phyloP scores from a whole-genome alignment of 2,329 filamentous ascomycete genomes.

The Trichoderma atrobrunneum region DNA sequence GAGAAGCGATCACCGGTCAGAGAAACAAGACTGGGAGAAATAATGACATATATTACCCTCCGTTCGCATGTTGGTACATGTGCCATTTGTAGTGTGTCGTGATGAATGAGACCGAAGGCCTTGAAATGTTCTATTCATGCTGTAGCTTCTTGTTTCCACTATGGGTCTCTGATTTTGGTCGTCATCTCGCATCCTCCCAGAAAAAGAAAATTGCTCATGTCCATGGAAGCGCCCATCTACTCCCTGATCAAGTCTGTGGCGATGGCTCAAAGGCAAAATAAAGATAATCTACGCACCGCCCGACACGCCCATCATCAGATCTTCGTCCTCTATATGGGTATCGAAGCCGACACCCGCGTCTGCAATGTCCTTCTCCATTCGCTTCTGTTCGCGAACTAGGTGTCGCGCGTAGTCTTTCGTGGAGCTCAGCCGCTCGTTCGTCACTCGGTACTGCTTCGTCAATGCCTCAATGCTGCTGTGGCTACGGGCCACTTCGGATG shows the following conservation, averaged over 20 bases:
- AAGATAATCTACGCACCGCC: slow-evolving; percentile 21
- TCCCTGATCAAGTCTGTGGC: neutral
- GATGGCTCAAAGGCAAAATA: neutral
- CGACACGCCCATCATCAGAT: slow-evolving; percentile 53
- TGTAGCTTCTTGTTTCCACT: neutral
- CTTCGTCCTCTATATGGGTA: slow-evolving; percentile 55
- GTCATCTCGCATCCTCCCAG: neutral
- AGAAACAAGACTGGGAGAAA: neutral
- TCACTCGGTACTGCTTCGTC: slow-evolving; percentile 47
- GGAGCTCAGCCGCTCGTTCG: slow-evolving; percentile 53
- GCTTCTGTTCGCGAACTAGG: slow-evolving; percentile 45
- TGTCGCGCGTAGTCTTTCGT: slow-evolving; percentile 56
- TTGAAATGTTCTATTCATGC: neutral
- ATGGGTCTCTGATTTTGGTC: neutral
- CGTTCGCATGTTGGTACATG: neutral
- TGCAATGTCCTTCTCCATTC: slow-evolving; percentile 43
- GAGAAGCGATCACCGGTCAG: neutral
- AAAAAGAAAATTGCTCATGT: neutral
- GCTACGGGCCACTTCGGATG: slow-evolving; percentile 42
- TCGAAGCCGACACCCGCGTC: slow-evolving; percentile 42
- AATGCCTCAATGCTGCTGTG: slow-evolving; percentile 45
- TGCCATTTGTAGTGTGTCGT: neutral
- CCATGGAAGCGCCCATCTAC: neutral
- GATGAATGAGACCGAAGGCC: neutral
- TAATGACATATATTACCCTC: neutral